phyloP scores from a whole-genome alignment of 306 rosid species.

The Urtica urens region DNA sequence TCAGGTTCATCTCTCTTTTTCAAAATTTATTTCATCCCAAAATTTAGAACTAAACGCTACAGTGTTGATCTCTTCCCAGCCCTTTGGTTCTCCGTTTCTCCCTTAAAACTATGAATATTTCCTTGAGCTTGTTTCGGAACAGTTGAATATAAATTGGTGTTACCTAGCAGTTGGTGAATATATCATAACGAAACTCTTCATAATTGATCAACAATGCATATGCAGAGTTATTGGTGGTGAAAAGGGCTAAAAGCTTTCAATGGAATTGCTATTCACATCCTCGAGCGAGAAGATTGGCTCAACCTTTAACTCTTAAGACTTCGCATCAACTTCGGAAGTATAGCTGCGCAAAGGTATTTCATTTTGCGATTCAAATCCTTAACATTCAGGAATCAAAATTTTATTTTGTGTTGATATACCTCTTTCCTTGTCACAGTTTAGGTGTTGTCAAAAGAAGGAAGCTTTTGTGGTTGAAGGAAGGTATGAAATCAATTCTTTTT shows the following conservation, averaged over 20 bases:
- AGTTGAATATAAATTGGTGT: neutral
- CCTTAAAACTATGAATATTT: too few species aligned
- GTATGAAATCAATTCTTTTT: slow-evolving; percentile 19
- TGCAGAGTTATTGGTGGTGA: slow-evolving; percentile 31
- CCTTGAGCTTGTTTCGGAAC: neutral
- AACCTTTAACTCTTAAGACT: slow-evolving; percentile 25
- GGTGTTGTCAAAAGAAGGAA: slow-evolving; percentile 36
- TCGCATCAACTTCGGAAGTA: slow-evolving; percentile 19
- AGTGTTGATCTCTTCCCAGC: neutral
- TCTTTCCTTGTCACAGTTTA: slow-evolving; percentile 31
- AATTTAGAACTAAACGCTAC: neutral
- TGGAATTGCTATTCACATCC: slow-evolving; percentile 20
- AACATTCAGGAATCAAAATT: neutral
- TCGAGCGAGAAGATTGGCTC: slow-evolving; percentile 16
- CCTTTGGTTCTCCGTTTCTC: too few species aligned
- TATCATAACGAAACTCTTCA: too few species aligned
- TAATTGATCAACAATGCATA: too few species aligned
- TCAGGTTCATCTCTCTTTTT: slow-evolving; percentile 13
- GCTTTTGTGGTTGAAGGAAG: slow-evolving; percentile 52
- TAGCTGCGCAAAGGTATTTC: slow-evolving; percentile 31
- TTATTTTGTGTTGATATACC: slow-evolving; percentile 5
- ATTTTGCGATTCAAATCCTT: slow-evolving; percentile 1
- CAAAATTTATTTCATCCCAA: neutral
- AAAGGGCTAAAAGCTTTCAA: slow-evolving; percentile 17
- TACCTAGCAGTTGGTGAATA: too few species aligned